Conservation (phyloP, 176 grass and related monocot genomes). For the Zea luxurians region DNA sequence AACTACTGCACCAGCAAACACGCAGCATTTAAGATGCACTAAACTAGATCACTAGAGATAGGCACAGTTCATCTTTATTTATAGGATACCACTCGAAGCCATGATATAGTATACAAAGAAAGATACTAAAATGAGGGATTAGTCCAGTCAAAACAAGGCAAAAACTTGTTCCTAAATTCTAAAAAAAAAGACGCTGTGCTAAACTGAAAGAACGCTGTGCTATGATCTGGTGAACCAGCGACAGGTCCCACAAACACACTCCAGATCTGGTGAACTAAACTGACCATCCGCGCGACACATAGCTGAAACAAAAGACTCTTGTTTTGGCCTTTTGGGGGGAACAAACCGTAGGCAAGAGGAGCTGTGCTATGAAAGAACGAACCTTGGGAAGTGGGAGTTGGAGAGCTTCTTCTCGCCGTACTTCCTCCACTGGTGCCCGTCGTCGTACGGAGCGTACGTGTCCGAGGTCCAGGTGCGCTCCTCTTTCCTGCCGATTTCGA, state of each 20-base stretch:
- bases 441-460: constrained; percentile 64
- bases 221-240: too few species aligned
- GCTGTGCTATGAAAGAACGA: too few species aligned
- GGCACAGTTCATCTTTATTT: background rate
- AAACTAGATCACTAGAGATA: background rate
- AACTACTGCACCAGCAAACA: background rate
- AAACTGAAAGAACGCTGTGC: too few species aligned
- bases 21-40: background rate
- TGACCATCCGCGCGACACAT: background rate
- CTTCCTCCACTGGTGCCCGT: constrained; percentile 90
- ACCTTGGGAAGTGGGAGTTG: constrained; percentile 68
- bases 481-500: constrained; percentile 43
- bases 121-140: background rate
- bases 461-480: constrained; percentile 48
- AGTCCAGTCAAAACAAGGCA: background rate
- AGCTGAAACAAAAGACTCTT: background rate
- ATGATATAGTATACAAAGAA: background rate
- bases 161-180: background rate
- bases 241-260: background rate
- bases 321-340: background rate
- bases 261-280: constrained; percentile 28
- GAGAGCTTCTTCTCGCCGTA: constrained; percentile 91
- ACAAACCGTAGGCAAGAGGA: background rate
- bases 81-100: background rate
- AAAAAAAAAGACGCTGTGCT: too few species aligned